A percentile compares a stretch with the other conserved stretches of the same genome.
These are phyloP conservation scores for Omphalotus olearius DNA, from an alignment of 1,284 basidiomycete genomes.

Conservation along the genomic window DNA sequence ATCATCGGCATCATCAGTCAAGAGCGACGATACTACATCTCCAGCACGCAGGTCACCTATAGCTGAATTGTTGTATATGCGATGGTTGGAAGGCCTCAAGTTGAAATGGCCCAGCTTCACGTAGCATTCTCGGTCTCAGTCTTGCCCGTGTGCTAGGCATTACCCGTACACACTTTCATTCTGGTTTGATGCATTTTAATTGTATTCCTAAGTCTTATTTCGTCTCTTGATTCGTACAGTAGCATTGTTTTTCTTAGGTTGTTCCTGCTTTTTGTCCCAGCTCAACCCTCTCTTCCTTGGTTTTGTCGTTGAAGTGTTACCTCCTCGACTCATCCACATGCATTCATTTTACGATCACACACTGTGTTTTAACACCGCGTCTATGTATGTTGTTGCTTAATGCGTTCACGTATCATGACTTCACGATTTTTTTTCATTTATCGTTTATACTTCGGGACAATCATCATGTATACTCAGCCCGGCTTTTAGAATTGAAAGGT, in stretches of 20 bases:
- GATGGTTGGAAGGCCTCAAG: slow-evolving; percentile 91
- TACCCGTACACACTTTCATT: neutral
- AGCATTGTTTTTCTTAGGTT: neutral
- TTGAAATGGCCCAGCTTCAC: slow-evolving; percentile 82
- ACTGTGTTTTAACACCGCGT: no score
- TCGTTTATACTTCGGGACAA: no score
- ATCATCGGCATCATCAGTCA: slow-evolving; percentile 25
- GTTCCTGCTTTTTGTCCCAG: neutral
- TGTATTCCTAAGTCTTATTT: neutral
- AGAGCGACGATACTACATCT: slow-evolving; percentile 29
- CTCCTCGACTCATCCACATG: no score
- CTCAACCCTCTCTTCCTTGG: neutral
- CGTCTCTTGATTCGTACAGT: neutral
- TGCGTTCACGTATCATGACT: no score
- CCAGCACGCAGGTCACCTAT: slow-evolving; percentile 73
- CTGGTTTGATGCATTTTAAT: neutral
- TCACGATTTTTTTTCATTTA: no score
- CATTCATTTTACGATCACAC: no score
- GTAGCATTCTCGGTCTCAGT: no score
- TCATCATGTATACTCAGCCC: no score
- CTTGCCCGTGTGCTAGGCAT: neutral
- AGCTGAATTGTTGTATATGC: slow-evolving; percentile 89
- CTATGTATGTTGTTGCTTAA: no score
- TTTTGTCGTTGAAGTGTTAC: no score
- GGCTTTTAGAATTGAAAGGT: no score